A percentile compares a stretch with the other conserved stretches of the same genome.
phyloP scores from a whole-genome alignment of 306 rosid genomes.

The Cucumis sativus region Cucumber_9930_V3 NC_026655.2:8484001-8484500 shows the following conservation, averaged over 20 bases:
- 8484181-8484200: constrained; percentile 57
- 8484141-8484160: constrained; percentile 74
- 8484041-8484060: constrained; percentile 18
- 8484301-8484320: not conserved
- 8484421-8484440: constrained; percentile 23
- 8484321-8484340: constrained; percentile 45
- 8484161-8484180: constrained; percentile 58
- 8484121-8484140: constrained; percentile 67
- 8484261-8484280: not conserved
- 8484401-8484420: constrained; percentile 24
- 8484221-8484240: not conserved
- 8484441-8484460: constrained; percentile 30
- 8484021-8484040: not conserved
- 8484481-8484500: constrained; percentile 39
- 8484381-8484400: constrained; percentile 21
- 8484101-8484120: constrained; percentile 67
- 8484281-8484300: not conserved
- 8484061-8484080: constrained; percentile 72
- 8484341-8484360: constrained; percentile 61
- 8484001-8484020: not conserved
- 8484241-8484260: not conserved
- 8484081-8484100: constrained; percentile 71
- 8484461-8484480: constrained; percentile 52
- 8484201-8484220: constrained; percentile 4
- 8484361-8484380: constrained; percentile 40